Conservation (phyloP, 2,329 filamentous ascomycete genomes). For the Alternaria metachromatica region DNA sequence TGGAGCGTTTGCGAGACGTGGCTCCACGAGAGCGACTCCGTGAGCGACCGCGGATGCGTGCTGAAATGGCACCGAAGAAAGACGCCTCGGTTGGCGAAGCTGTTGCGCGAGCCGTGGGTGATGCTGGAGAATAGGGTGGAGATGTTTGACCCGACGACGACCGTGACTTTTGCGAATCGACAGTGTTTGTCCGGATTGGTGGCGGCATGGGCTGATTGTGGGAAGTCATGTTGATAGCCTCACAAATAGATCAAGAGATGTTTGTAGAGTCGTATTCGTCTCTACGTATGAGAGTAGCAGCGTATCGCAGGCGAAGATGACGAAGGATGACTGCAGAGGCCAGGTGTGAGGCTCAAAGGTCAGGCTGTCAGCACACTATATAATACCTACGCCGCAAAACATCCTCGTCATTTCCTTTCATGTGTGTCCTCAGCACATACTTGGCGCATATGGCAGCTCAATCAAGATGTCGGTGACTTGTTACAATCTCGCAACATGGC, state of each 20-base stretch:
- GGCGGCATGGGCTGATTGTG: conserved; percentile 36
- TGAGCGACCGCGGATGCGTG: conserved; percentile 43
- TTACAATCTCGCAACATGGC: neutral
- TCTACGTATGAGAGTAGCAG: neutral
- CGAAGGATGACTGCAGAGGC: conserved; percentile 17
- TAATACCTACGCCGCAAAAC: conserved; percentile 11
- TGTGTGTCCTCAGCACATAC: conserved; percentile 22
- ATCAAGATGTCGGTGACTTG: conserved; percentile 36
- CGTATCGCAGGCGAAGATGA: neutral
- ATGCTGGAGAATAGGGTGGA: conserved; percentile 25
- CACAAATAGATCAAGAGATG: neutral
- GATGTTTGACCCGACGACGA: conserved; percentile 36
- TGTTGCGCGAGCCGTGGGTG: conserved; percentile 26
- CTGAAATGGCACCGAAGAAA: conserved; percentile 47
- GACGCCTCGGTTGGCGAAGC: conserved; percentile 38
- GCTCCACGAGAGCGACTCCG: conserved; percentile 38
- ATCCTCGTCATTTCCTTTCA: conserved; percentile 11
- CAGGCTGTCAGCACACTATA: conserved; percentile 23
- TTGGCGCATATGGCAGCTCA: conserved; percentile 36
- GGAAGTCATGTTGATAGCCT: conserved; percentile 29
- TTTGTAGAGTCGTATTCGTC: conserved; percentile 7
- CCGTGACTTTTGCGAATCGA: conserved; percentile 33
- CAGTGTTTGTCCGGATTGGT: conserved; percentile 40
- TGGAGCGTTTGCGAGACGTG: conserved; percentile 35
- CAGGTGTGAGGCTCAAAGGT: conserved; percentile 36